Evolutionary conservation across 768 basidiomycete genomes (phyloP), one percentile per base, ranked within the genome.

Genomic region (Leccinum imitatum): DNA sequence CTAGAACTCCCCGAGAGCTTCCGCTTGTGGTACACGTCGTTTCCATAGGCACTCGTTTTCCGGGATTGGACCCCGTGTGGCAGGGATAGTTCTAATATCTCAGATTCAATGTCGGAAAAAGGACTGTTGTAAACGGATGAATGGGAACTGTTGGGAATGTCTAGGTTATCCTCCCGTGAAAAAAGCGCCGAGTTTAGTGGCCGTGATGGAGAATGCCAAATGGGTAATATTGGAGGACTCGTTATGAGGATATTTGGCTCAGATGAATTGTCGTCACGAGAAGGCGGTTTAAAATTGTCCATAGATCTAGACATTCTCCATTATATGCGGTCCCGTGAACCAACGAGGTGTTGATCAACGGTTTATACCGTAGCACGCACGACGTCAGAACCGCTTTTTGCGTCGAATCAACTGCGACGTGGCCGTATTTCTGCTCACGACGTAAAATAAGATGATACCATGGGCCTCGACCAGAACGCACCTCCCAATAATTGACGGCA

Each of bases 401-500:
- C 3, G 80, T 82, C n/a, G 89, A 87, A 75, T 95, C 91, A 63
- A 95, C 95, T 0, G 93, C 94, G 64, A 95, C 91, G 58, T 90
- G 86, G 57, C 93, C 94, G 68, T 97, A 97, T 89, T 97, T 95
- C 91, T 94, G 72, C 17, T n/a, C 41, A 7, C 41, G 4, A 17
- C 17, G n/a, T 9, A 8, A n/a, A n/a, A 44, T n/a, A 9, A 19
- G 7, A 37, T 33, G 9, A 33, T 11, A 33, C 13, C 13, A 13
- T 4, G 33, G 33, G 4, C 33, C 33, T 33, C 33, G 11, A 33
- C 13, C 33, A 33, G 33, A 21, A 66, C 82, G 46, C 37, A 90
- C 93, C 86, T 98, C 95, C 93, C 94, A 98, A 69, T 97, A 98
- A 71, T 95, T 94, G 46, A 97, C 95, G 3, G 95, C 94, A 1